These are phyloP conservation scores for Phytophthora tubulina DNA, from an alignment of 352 stramenopile genomes.

Conservation along the genomic window DNA sequence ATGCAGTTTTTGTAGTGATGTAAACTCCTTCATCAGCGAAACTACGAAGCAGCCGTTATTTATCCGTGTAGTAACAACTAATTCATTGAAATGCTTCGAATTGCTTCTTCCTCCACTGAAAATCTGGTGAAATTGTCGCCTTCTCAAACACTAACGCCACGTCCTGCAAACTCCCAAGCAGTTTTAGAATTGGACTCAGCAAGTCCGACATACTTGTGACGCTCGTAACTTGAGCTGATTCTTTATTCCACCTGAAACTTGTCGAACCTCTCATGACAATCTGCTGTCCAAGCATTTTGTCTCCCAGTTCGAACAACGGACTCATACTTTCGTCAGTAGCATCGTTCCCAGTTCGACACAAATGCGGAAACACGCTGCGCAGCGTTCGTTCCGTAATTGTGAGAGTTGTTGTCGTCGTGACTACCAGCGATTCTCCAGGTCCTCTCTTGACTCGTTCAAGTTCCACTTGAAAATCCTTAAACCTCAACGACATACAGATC, in stretches of 20 bases:
- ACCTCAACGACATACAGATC: neutral
- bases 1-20: too few relatives aligned
- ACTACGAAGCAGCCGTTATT: too few relatives aligned
- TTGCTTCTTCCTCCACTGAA: neutral
- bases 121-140: neutral
- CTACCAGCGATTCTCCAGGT: neutral
- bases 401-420: neutral
- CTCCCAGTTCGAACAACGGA: neutral
- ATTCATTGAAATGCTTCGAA: too few relatives aligned
- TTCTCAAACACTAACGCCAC: neutral
- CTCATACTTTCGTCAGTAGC: neutral
- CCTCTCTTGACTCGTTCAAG: neutral
- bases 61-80: too few relatives aligned
- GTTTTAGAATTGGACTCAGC: neutral
- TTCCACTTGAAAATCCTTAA: neutral
- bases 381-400: neutral
- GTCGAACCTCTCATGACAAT: neutral
- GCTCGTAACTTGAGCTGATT: neutral
- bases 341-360: neutral
- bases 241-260: neutral
- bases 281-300: neutral
- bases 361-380: neutral
- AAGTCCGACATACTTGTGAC: neutral
- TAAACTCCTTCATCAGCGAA: too few relatives aligned
- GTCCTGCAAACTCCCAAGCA: neutral